Percentiles rank a stretch among this genome's conserved stretches.
Conservation (phyloP, 1,284 basidiomycete species). For the Ceratobasidium sp. region DNA sequence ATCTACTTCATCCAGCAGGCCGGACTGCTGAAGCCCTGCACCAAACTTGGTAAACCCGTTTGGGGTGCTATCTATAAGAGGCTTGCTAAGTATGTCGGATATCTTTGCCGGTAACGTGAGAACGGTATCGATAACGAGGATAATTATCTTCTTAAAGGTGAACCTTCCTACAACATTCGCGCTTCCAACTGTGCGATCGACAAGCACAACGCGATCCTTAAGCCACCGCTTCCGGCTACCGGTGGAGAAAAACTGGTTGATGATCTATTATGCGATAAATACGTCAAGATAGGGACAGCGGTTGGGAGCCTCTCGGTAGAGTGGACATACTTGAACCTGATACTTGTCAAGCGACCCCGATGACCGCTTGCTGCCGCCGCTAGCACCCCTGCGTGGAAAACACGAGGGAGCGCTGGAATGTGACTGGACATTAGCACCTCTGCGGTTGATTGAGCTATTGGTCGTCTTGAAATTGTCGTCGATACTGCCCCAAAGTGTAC, state of each 20-base stretch:
- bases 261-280: constrained; percentile 1
- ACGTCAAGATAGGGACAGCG: not conserved
- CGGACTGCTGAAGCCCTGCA: constrained; percentile 1
- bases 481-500: constrained; percentile 2
- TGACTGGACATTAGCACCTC: not conserved
- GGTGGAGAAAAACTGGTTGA: not conserved
- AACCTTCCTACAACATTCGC: not conserved
- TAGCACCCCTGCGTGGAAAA: not conserved
- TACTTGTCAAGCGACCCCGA: not conserved
- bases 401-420: not conserved
- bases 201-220: not conserved
- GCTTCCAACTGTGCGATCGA: constrained; percentile 5
- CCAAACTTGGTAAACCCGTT: constrained; percentile 17
- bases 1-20: not conserved
- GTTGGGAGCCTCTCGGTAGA: not conserved
- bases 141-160: not conserved
- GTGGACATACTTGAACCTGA: not conserved
- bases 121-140: constrained; percentile 21
- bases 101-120: constrained; percentile 1
- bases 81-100: constrained; percentile 23
- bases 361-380: not conserved
- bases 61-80: not conserved
- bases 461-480: not conserved
- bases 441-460: not conserved
- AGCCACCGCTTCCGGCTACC: constrained; percentile 8